These are phyloP conservation scores for Neopestalotiopsis rosae DNA, from an alignment of 2,329 filamentous ascomycete genomes.

Conservation along the genomic window DNA sequence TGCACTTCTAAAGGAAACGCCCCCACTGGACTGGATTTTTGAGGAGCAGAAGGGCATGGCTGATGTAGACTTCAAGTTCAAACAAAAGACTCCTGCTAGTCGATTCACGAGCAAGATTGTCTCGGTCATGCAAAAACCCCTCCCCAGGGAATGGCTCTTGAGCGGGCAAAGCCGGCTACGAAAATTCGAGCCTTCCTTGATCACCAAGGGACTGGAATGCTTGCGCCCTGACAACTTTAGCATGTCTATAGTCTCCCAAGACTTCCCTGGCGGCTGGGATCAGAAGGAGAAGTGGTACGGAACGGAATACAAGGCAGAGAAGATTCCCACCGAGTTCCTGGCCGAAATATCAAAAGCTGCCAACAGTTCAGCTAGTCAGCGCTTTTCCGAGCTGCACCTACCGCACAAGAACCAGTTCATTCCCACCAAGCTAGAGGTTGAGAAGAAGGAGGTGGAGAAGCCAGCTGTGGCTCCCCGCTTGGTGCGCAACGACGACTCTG, in stretches of 20 bases:
- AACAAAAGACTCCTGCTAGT: conserved; percentile 88
- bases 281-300: conserved; percentile 97
- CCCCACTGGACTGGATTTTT: conserved; percentile 91
- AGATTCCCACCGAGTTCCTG: conserved; percentile 78
- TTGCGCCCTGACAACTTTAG: conserved; percentile 89
- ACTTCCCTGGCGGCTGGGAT: conserved; percentile 83
- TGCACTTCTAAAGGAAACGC: conserved; percentile 78
- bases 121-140: conserved; percentile 87
- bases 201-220: conserved; percentile 74
- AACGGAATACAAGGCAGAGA: conserved; percentile 87
- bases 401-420: conserved; percentile 97
- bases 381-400: conserved; percentile 77
- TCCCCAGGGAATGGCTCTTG: conserved; percentile 86
- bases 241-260: conserved; percentile 81
- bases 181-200: conserved; percentile 79
- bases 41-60: conserved; percentile 89
- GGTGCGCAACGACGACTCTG: conserved; percentile 80
- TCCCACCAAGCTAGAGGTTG: conserved; percentile 88
- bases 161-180: conserved; percentile 79
- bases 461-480: conserved; percentile 77
- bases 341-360: conserved; percentile 71
- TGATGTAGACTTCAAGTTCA: conserved; percentile 94
- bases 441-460: conserved; percentile 87
- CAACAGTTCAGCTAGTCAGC: conserved; percentile 58
- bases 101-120: conserved; percentile 86